Conservation (phyloP, 2,329 filamentous ascomycete genomes). For the Colletotrichum paranaense region DNA sequence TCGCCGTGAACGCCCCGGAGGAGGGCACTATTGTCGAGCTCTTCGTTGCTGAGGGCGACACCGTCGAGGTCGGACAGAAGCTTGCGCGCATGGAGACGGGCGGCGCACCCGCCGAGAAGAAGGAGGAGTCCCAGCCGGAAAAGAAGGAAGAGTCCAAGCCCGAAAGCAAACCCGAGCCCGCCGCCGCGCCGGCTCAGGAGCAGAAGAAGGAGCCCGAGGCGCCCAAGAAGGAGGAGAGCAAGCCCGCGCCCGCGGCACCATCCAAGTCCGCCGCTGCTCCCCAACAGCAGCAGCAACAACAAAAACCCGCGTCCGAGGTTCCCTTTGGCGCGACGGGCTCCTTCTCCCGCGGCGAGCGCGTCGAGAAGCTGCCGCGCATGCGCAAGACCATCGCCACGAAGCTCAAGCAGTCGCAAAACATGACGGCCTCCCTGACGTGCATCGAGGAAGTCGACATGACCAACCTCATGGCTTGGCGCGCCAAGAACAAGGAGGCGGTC, state of each 20-base stretch:
- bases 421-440: slow-evolving; percentile 78
- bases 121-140: slow-evolving; percentile 37
- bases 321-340: slow-evolving; percentile 19
- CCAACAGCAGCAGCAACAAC: background rate
- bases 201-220: slow-evolving; percentile 32
- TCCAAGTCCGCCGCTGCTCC: slow-evolving; percentile 18
- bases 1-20: slow-evolving; percentile 43
- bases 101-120: slow-evolving; percentile 24
- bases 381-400: slow-evolving; percentile 79
- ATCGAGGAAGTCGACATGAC: slow-evolving; percentile 59
- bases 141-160: slow-evolving; percentile 11
- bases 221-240: slow-evolving; percentile 32
- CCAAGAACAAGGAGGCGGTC: slow-evolving; percentile 70
- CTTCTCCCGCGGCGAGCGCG: slow-evolving; percentile 32
- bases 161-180: slow-evolving; percentile 13
- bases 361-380: slow-evolving; percentile 68
- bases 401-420: slow-evolving; percentile 75
- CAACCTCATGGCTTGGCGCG: slow-evolving; percentile 72
- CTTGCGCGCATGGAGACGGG: slow-evolving; percentile 44
- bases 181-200: slow-evolving; percentile 18
- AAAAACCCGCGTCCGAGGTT: background rate
- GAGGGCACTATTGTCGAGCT: slow-evolving; percentile 42
- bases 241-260: slow-evolving; percentile 10
- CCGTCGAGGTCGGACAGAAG: slow-evolving; percentile 46
- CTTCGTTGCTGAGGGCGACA: slow-evolving; percentile 46